Evolutionary conservation across 1,284 basidiomycete species (phyloP).

Genomic region (Cutaneotrichosporon daszewskae): DNA sequence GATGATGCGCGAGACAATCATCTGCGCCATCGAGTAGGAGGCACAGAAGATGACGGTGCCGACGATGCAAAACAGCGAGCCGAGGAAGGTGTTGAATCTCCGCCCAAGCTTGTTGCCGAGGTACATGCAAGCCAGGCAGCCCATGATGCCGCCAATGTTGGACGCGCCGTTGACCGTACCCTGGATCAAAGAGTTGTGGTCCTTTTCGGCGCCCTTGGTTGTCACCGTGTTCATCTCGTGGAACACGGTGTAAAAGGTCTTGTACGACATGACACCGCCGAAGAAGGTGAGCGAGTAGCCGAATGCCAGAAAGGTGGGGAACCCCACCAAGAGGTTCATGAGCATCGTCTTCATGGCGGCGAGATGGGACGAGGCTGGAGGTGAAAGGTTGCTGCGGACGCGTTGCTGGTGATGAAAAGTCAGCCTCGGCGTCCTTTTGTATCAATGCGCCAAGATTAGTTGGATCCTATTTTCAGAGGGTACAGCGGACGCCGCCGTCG

Average conservation of each 20-base stretch:
- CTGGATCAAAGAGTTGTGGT: slow-evolving; percentile 32
- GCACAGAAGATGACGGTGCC: slow-evolving; percentile 44
- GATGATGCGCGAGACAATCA: slow-evolving; percentile 39
- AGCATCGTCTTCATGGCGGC: slow-evolving; percentile 9
- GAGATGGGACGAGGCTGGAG: too few relatives aligned
- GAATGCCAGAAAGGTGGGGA: slow-evolving; percentile 28
- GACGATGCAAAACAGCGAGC: slow-evolving; percentile 35
- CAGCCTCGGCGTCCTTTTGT: too few relatives aligned
- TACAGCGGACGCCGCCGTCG: too few relatives aligned
- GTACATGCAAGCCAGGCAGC: slow-evolving; percentile 39
- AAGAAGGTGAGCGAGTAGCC: slow-evolving; percentile 22
- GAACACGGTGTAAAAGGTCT: slow-evolving; percentile 23
- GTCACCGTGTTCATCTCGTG: slow-evolving; percentile 22
- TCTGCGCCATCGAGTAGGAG: slow-evolving; percentile 35
- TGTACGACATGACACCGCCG: slow-evolving; percentile 23
- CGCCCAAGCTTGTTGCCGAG: slow-evolving; percentile 43
- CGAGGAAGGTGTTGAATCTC: slow-evolving; percentile 26
- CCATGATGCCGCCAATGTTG: slow-evolving; percentile 42
- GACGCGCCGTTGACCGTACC: slow-evolving; percentile 35
- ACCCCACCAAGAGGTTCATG: slow-evolving; percentile 28
- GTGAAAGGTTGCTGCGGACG: too few relatives aligned
- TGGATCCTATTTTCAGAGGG: too few relatives aligned
- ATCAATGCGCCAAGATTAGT: too few relatives aligned
- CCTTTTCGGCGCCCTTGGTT: slow-evolving; percentile 20
- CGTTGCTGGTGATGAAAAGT: too few relatives aligned